Base-by-base conservation (phyloP, 2,329 filamentous ascomycete genomes). In the Xylariales sp. region DNA sequence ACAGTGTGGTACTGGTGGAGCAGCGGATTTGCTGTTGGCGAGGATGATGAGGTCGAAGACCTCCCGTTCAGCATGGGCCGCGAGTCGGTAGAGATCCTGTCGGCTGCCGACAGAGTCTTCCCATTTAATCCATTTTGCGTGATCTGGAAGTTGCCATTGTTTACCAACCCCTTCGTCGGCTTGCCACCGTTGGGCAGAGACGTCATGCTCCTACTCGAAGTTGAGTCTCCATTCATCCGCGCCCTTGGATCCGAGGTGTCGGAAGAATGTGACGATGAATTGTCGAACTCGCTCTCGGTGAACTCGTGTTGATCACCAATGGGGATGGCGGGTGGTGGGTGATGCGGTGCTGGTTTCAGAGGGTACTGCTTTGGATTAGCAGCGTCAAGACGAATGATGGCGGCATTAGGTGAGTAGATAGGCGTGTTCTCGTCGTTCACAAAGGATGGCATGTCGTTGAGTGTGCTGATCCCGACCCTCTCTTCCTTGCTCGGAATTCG, bases 201-300 rank as follows among this genome's bases (percentile, higher is more conserved):
- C 60, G 70, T 76, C 65, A 82, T 76, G 63, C 73, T 82, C 55
- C 77, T 73, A 5, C 65, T 62, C 28, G 60, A 68, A 64, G 55
- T 59, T 34, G 46, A 50, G 51, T 60, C 55, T 45, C 66, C 71
- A 64, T 70, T 66, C 60, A 66, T 58, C 51, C 62, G 67, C 49
- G 61, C 62, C 46, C 59, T 61, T 33, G 61, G 57, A 53, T 70
- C 73, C 50, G 71, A 78, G 45, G 63, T 63, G 55, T 71, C 68
- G 45, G 74, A 76, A 47, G 69, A 70, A 58, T 71, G 68, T 12
- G 69, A 73, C 43, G 74, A 78, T 34, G 70, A 68, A 49, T 72
- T 68, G 44, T 74, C 74, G 56, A 67, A 70, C 52, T 71, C 73
- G 68, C 76, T 73, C 24, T 27, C 24, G 24, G 24, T 8, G 8